A percentile compares a stretch with the other conserved stretches of the same genome.
phyloP scores from a whole-genome alignment of 2,329 filamentous ascomycete species.

The Aspergillus quadricinctus region DNA sequence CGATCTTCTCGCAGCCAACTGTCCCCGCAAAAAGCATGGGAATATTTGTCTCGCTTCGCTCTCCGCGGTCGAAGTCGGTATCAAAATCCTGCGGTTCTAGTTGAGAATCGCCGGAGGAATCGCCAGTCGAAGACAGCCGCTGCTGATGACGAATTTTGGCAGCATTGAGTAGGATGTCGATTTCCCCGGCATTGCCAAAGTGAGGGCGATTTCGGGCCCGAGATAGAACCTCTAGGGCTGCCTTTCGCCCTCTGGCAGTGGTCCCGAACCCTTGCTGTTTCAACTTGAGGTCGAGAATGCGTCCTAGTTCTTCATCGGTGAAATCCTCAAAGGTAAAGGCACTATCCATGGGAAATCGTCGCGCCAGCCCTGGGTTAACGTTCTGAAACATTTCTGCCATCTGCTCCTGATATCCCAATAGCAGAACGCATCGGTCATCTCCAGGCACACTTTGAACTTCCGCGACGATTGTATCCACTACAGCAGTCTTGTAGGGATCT shows the following conservation, averaged over 20 bases:
- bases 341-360: slow-evolving; percentile 60
- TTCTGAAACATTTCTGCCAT: slow-evolving; percentile 72
- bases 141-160: slow-evolving; percentile 53
- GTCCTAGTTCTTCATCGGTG: slow-evolving; percentile 50
- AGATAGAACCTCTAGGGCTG: slow-evolving; percentile 57
- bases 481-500: slow-evolving; percentile 57
- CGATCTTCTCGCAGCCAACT: slow-evolving; percentile 54
- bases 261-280: slow-evolving; percentile 51
- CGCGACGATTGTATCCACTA: slow-evolving; percentile 70
- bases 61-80: slow-evolving; percentile 6
- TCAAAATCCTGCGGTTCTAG: slow-evolving; percentile 33
- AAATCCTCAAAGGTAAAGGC: slow-evolving; percentile 70
- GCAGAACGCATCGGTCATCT: slow-evolving; percentile 67
- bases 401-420: slow-evolving; percentile 65
- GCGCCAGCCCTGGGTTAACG: slow-evolving; percentile 63
- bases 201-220: slow-evolving; percentile 59
- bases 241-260: slow-evolving; percentile 49
- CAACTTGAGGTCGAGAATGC: slow-evolving; percentile 62
- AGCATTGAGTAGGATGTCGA: slow-evolving; percentile 62
- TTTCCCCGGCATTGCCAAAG: slow-evolving; percentile 70
- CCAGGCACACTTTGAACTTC: slow-evolving; percentile 66
- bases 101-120: slow-evolving; percentile 2
- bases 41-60: slow-evolving; percentile 5
- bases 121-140: slow-evolving; percentile 29
- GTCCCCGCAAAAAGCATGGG: slow-evolving; percentile 52